Conservation (phyloP, 352 stramenopile species). For the Phytophthora citricola region DNA sequence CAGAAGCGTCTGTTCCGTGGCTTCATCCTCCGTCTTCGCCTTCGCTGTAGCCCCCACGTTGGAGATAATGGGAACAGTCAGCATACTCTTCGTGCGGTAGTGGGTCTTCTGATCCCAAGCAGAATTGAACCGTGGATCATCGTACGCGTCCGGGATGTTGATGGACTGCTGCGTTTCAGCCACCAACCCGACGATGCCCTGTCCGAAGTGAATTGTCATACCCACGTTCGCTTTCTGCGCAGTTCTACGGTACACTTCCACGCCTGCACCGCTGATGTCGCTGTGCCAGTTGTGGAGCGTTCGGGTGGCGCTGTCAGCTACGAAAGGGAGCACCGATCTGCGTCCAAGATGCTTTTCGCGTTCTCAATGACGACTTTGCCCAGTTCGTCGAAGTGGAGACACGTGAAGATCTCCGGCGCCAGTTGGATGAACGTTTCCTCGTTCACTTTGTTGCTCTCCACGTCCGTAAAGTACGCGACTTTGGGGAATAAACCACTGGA, state of each 20-base stretch:
- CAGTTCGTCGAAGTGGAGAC: constrained; percentile 79
- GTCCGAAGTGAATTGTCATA: constrained; percentile 77
- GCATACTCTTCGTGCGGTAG: constrained; percentile 84
- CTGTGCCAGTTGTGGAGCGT: constrained; percentile 81
- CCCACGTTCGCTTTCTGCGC: constrained; percentile 34
- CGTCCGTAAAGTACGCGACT: constrained; percentile 78
- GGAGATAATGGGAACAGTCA: constrained; percentile 75
- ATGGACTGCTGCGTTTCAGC: constrained; percentile 68
- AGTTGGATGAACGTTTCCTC: constrained; percentile 80
- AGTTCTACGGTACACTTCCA: constrained; percentile 53
- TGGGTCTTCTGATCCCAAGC: constrained; percentile 84
- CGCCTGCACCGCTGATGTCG: constrained; percentile 66
- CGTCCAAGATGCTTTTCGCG: constrained; percentile 76
- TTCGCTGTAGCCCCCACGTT: constrained; percentile 38
- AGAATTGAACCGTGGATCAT: constrained; percentile 78
- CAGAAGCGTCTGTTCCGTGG: constrained; percentile 43
- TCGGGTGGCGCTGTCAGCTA: constrained; percentile 56
- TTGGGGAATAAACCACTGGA: constrained; percentile 71
- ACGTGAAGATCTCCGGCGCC: constrained; percentile 81
- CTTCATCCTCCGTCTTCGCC: not conserved
- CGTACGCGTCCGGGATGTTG: constrained; percentile 80
- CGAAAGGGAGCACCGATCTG: constrained; percentile 77
- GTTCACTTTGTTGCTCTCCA: constrained; percentile 85
- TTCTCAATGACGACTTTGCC: constrained; percentile 83
- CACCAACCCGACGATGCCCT: constrained; percentile 77